Evolutionary conservation across 1,284 basidiomycete species (phyloP).

Genomic region (Meripilus lineatus): DNA sequence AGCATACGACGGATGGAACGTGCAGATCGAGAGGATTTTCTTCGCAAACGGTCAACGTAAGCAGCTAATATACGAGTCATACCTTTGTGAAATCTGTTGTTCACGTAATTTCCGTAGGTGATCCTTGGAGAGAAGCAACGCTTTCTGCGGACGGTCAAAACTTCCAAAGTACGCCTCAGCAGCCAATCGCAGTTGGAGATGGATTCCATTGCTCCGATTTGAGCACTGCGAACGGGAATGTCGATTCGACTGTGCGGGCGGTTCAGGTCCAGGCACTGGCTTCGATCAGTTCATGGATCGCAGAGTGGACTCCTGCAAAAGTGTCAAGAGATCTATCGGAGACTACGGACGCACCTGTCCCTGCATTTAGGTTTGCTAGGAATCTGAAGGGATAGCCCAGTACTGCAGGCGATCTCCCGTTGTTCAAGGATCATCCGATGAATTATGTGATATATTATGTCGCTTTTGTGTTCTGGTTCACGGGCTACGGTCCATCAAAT

Average conservation of each 20-base stretch:
- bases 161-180: slow-evolving; percentile 42
- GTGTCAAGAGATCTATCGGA: too few species aligned
- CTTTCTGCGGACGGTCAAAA: slow-evolving; percentile 52
- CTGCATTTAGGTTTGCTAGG: too few species aligned
- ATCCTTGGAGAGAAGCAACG: slow-evolving; percentile 71
- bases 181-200: slow-evolving; percentile 52
- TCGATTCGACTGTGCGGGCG: slow-evolving; percentile 45
- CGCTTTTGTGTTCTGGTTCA: too few species aligned
- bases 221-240: slow-evolving; percentile 31
- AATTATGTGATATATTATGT: too few species aligned
- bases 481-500: too few species aligned
- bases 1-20: slow-evolving; percentile 58
- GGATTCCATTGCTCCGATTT: slow-evolving; percentile 70
- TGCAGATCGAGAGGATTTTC: slow-evolving; percentile 53
- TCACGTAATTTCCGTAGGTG: slow-evolving; percentile 36
- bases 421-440: too few species aligned
- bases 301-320: too few species aligned
- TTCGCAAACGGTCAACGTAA: slow-evolving; percentile 54
- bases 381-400: too few species aligned
- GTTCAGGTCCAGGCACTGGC: slow-evolving; percentile 47
- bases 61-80: slow-evolving; percentile 8
- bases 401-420: too few species aligned
- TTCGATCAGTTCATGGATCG: slow-evolving; percentile 48
- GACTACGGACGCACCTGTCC: too few species aligned
- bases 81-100: neutral